Base-by-base conservation (phyloP, 2,329 filamentous ascomycete genomes). In the Trichoderma semiorbis region DNA sequence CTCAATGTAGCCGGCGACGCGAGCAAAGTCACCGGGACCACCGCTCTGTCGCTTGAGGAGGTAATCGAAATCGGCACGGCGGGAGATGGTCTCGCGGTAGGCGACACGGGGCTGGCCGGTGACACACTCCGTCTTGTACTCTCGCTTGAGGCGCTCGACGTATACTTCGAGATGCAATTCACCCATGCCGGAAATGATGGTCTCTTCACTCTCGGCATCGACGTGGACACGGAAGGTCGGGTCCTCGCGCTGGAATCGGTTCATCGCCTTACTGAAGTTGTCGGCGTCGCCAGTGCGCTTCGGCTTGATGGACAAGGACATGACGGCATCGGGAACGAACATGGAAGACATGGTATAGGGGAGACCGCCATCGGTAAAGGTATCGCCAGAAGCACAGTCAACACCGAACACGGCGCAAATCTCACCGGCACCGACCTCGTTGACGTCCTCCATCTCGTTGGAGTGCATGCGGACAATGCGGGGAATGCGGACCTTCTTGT, bases 381-480 rank as follows among this genome's bases (percentile, higher is more conserved):
- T 98, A 82, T 99, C 96, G 78, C 96, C 96, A 57, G 95, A 98
- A 43, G 96, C 95, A 81, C 96, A 99, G 78, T 99, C 96, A 69
- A 99, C 93, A 79, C 96, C 96, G 79, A 99, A 99, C 72, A 99
- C 96, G 73, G 96, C 96, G 80, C 96, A 99, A 75, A 99, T 99
- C 83, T 99, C 96, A 82, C 96, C 96, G 69, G 96, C 95, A 67
- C 95, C 94, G 74, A 99, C 92, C 81, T 98, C 95, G 70, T 84
- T 86, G 34, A 98, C 94, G 79, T 99, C 96, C 82, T 99, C 96
- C 95, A 99, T 97, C 80, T 99, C 96, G 80, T 98, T 97, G 60
- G 95, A 97, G 86, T 99, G 96, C 96, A 99, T 99, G 74, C 96
- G 94, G 74, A 99, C 96, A 78, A 99, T 98, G 79, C 95, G 93